These are phyloP conservation scores for Sambucus nigra DNA, from an alignment of 129 eudicot genomes.

Conservation along the genomic window DNA sequence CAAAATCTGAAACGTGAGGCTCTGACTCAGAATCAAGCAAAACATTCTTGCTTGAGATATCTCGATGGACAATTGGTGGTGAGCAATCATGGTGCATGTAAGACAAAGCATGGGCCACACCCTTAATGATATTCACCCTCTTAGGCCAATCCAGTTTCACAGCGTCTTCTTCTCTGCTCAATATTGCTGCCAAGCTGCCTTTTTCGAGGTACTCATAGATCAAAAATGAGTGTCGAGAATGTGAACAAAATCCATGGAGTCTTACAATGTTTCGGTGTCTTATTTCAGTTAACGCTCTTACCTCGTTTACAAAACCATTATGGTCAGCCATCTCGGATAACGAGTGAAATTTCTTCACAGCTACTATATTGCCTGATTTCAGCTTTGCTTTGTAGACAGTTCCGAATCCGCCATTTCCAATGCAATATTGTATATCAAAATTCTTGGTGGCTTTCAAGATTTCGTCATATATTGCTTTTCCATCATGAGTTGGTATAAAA, in stretches of 20 bases:
- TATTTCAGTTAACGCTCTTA: too few species aligned
- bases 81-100: too few species aligned
- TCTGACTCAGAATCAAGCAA: conserved; percentile 17
- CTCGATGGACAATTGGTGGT: neutral
- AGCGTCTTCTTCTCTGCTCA: neutral
- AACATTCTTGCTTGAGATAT: neutral
- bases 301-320: too few species aligned
- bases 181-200: neutral
- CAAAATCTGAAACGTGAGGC: conserved; percentile 10
- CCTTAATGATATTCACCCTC: neutral
- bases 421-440: too few species aligned
- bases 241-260: neutral
- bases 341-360: conserved; percentile 18
- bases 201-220: too few species aligned
- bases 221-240: too few species aligned
- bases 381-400: conserved; percentile 2
- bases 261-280: neutral
- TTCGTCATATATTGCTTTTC: too few species aligned
- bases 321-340: conserved; percentile 5
- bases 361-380: conserved; percentile 3
- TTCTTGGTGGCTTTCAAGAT: too few species aligned
- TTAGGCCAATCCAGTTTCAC: neutral
- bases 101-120: neutral
- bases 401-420: too few species aligned
- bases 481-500: neutral